Base-by-base conservation (phyloP, 2,329 filamentous ascomycete genomes). In the Escovopsis sp. region DNA sequence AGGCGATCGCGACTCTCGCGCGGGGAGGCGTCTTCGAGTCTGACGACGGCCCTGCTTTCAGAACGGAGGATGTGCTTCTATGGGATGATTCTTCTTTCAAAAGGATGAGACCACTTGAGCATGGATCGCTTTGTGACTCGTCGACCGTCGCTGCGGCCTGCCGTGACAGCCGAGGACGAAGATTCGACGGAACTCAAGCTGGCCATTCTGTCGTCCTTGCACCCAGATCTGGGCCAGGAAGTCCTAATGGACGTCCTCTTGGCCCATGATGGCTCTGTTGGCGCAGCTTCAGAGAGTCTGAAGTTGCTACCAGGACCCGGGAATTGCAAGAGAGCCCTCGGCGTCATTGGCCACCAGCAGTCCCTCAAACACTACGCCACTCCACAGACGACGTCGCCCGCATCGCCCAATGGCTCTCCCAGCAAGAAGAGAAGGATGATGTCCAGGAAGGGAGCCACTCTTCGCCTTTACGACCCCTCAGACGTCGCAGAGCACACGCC, bases 181-280 rank as follows among this genome's bases (percentile, higher is more conserved):
- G 82, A 93, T 32, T 77, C 81, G 1, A 98, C 90, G 0, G 90
- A 96, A 42, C 65, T 92, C 47, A 96, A 94, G 50, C 61, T 98
- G 12, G 86, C 86, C 2, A 63, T 93, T 2, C 62, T 98, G 3
- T 71, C 79, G 2, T 96, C 90, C 1, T 59, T 94, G 0, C 70
- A 86, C 44, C 74, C 82, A 0, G 52, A 63, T 1, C 44, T 76
- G 4, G 66, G 74, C 7, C 75, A 81, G 32, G 72, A 78, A 26
- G 63, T 67, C 0, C 63, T 94, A 1, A 67, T 98, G 0, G 88
- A 96, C 43, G 62, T 85, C 5, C 65, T 96, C 0, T 62, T 94
- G 1, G 76, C 75, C 0, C 76, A 82, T 40, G 72, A 88, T 19
- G 90, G 90, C 0, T 83, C 75, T 1, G 79, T 94, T 1, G 60